Base-by-base conservation (phyloP, 805 yeast species). In the Yarrowia yakushimensis region DNA sequence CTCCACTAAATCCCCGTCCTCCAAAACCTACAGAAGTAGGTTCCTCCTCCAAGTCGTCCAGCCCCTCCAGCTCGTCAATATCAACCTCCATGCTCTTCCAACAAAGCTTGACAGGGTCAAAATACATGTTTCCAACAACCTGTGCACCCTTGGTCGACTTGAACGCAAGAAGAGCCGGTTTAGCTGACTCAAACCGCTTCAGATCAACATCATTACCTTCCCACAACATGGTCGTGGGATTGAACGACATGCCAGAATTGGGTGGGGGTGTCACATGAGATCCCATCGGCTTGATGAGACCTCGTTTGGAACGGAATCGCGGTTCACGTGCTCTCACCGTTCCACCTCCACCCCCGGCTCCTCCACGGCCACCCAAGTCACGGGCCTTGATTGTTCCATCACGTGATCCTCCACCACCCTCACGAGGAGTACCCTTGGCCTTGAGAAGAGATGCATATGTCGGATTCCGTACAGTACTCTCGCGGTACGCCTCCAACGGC, bases 191-290 rank as follows among this genome's bases (percentile, higher is more conserved):
- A 69, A 85, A 85, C 41, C 78, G 75, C 33, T 77, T 67, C 52
- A 84, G 71, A 22, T 84, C 88, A 30, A 77, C 79, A 39, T 85
- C 87, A 67, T 85, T 85, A 4, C 89, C 89, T 67, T 82, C 85
- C 90, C 90, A 86, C 46, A 75, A 74, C 66, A 76, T 76, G 52
- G 78, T 74, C 15, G 72, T 71, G 1, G 85, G 79, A 66, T 86
- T 84, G 68, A 77, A 86, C 50, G 74, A 76, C 85, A 86, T 84
- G 20, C 28, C 36, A 1, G 61, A 39, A 23, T 28, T 22, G 28
- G 37, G 13, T 8, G 34, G 8, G 13, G 60, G 37, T 5, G 37
- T 36, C 2, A 23, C 4, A 11, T 25, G 25, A 4, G 17, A 39
- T 1, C 61, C 48, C 28, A 55, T 3, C 3, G 48, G 48, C 20